Evolutionary conservation across 2,329 filamentous ascomycete species (phyloP), one percentile per base, ranked within the genome.

Genomic region (Exophiala calicioides): DNA sequence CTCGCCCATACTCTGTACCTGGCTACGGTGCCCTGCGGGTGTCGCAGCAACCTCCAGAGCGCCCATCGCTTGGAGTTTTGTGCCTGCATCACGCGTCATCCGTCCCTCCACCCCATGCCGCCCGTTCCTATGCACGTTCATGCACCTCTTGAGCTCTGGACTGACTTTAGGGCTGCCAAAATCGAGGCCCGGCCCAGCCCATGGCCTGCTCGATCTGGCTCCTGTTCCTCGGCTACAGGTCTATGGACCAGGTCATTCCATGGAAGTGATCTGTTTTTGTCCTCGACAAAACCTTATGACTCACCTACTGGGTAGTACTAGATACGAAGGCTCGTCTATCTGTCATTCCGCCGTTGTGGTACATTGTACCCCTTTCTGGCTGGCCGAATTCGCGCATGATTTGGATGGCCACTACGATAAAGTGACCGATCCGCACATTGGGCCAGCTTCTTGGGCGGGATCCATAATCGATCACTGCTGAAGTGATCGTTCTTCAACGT

Each of bases 1-100:
- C n/a, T n/a, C n/a, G n/a, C n/a, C n/a, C 4, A 30, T 38, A 18
- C 26, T 27, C 23, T 38, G 44, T 42, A 24, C 44, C 37, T 42
- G 37, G 32, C 31, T 37, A 34, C n/a, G 20, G 24, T 31, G n/a
- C 19, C 18, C 33, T 8, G 12, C 3, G 10, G 20, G 3, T 26
- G 7, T 6, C 13, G 21, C 24, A 27, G 7, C 33, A 19, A 20
- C n/a, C 33, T 36, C 16, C 33, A 16, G 16, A 34, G 12, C 24
- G 7, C 24, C 7, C 7, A 7, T 7, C 24, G 7, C 12, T 27
- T 27, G 24, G 7, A 7, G n/a, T 5, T n/a, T 7, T 9, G 35
- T 38, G 4, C 13, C 20, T 20, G 33, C 15, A 26, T 3, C 9
- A 10, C 9, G 35, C 20, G 13, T n/a, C 20, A 24, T n/a, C 24